Evolutionary conservation across 306 rosid species (phyloP).

Genomic region (Macrotyloma uniflorum): DNA sequence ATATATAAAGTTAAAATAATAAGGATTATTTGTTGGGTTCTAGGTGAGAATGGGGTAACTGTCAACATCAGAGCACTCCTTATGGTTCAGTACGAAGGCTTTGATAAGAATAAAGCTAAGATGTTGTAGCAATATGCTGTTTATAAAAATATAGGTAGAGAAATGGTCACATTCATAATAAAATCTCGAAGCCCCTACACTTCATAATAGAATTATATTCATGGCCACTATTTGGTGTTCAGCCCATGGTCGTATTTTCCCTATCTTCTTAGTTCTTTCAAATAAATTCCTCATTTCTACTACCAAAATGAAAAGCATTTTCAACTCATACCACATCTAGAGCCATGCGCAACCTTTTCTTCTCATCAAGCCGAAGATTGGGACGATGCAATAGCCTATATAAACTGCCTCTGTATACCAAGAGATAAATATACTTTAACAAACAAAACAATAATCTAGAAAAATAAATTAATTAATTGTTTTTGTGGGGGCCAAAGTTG

Average conservation of each 20-base stretch:
- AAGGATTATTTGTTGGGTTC: constrained; percentile 12
- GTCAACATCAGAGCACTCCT: constrained; percentile 9
- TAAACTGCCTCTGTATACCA: constrained; percentile 85
- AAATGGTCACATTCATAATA: constrained; percentile 11
- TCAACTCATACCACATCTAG: constrained; percentile 83
- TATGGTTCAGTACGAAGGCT: constrained; percentile 5
- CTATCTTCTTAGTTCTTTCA: background rate
- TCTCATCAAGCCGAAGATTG: constrained; percentile 86
- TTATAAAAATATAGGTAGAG: constrained; percentile 19
- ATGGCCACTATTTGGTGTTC: constrained; percentile 34
- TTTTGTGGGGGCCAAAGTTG: constrained; percentile 29
- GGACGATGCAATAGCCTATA: constrained; percentile 93
- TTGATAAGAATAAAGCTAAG: constrained; percentile 23
- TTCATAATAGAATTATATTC: constrained; percentile 15
- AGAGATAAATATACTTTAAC: constrained; percentile 38
- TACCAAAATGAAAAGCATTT: constrained; percentile 15
- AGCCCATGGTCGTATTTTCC: constrained; percentile 1
- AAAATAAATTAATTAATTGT: constrained; percentile 25
- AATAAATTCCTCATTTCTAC: background rate
- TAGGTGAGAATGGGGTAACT: constrained; percentile 13
- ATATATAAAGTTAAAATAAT: constrained; percentile 16
- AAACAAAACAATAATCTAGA: constrained; percentile 40
- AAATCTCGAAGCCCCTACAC: constrained; percentile 22
- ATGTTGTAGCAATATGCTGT: background rate
- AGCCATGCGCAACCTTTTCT: constrained; percentile 92